Conservation (phyloP, 169 alveolate genomes). For the Toxoplasma gondii region DNA sequence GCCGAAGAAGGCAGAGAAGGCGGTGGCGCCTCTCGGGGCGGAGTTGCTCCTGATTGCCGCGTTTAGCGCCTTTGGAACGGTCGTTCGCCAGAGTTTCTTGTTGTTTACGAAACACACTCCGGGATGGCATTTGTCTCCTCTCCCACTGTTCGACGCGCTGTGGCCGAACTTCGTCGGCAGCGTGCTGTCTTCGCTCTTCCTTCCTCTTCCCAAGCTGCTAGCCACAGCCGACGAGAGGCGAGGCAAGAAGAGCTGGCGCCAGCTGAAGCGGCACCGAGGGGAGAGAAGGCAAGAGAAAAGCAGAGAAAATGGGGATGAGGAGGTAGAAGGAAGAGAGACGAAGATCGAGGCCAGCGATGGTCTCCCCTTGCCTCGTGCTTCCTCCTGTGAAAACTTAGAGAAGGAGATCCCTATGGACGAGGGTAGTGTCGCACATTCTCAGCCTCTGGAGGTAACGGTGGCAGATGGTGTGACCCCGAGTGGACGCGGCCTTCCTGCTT, state of each 20-base stretch:
- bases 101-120: background rate
- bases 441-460: too few relatives aligned
- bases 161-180: conserved; percentile 27
- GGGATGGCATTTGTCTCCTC: background rate
- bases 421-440: too few relatives aligned
- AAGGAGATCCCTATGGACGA: too few relatives aligned
- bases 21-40: background rate
- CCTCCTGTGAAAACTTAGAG: too few relatives aligned
- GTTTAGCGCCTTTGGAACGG: background rate
- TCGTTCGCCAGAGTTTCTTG: background rate
- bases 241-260: background rate
- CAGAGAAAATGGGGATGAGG: background rate
- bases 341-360: too few relatives aligned
- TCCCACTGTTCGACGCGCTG: conserved; percentile 25
- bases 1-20: too few relatives aligned
- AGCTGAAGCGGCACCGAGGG: background rate
- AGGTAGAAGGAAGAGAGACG: background rate
- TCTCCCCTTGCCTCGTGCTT: too few relatives aligned
- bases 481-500: too few relatives aligned
- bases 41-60: background rate
- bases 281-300: background rate
- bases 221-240: background rate
- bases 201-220: conserved; percentile 10
- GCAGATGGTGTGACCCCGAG: too few relatives aligned
- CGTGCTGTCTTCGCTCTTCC: background rate